Evolutionary conservation across 352 stramenopile genomes (phyloP).

Genomic region (Salisapilia sapeloensis): DNA sequence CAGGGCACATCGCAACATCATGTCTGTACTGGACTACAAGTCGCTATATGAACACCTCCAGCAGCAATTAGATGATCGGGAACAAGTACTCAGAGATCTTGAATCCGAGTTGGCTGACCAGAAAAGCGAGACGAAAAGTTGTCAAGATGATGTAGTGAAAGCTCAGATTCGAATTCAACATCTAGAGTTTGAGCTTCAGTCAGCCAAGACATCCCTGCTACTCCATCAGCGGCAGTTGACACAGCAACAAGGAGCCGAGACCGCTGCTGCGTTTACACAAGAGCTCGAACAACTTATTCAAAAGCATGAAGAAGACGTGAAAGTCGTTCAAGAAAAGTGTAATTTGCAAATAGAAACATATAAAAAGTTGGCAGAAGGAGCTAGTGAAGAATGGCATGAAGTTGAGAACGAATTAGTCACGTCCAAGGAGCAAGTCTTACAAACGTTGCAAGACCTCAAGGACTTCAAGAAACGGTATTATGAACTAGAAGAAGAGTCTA

Average conservation of each 20-base stretch:
- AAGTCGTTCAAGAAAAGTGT: conserved; percentile 22
- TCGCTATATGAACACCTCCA: conserved; percentile 39
- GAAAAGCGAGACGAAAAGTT: conserved; percentile 2
- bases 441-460: conserved; percentile 42
- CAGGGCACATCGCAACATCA: conserved; percentile 33
- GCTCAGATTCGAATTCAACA: conserved; percentile 35
- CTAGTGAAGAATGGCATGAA: conserved; percentile 53
- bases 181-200: conserved; percentile 40
- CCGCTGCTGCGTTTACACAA: conserved; percentile 4
- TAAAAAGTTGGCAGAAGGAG: conserved; percentile 33
- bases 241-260: background rate
- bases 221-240: background rate
- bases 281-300: conserved; percentile 15
- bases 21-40: conserved; percentile 53
- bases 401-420: conserved; percentile 31
- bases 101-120: conserved; percentile 5
- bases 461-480: conserved; percentile 57
- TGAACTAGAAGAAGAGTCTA: conserved; percentile 34
- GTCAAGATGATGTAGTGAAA: conserved; percentile 32
- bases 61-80: conserved; percentile 18
- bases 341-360: conserved; percentile 47
- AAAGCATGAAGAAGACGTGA: conserved; percentile 22
- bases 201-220: conserved; percentile 8
- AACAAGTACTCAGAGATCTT: conserved; percentile 1
- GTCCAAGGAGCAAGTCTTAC: conserved; percentile 38